These are phyloP conservation scores for Colletotrichum eremochloae DNA, from an alignment of 2,329 filamentous ascomycete species.

Conservation along the genomic window DNA sequence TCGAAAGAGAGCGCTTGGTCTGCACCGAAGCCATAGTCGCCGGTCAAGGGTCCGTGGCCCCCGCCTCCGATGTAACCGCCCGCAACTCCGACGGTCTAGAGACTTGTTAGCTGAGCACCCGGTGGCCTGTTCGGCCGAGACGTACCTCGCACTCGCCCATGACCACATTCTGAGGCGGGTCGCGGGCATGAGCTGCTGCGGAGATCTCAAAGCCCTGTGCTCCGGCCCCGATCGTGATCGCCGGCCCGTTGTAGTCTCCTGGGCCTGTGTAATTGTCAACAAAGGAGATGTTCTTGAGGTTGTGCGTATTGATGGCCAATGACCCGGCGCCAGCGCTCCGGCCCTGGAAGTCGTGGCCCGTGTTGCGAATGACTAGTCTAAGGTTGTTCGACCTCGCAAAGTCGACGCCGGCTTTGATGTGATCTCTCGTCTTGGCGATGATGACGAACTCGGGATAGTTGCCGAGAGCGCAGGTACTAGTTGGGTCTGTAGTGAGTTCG, in stretches of 20 bases:
- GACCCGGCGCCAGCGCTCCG: conserved; percentile 73
- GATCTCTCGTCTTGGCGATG: conserved; percentile 43
- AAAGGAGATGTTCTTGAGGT: conserved; percentile 62
- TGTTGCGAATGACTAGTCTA: conserved; percentile 68
- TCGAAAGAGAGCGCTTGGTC: conserved; percentile 64
- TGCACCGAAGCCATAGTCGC: conserved; percentile 58
- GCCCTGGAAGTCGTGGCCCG: conserved; percentile 70
- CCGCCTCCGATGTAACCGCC: conserved; percentile 74
- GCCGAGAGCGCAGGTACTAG: conserved; percentile 54
- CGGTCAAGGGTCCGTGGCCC: conserved; percentile 64
- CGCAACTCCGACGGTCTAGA: conserved; percentile 66
- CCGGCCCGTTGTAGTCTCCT: conserved; percentile 61
- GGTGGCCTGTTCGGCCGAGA: no score
- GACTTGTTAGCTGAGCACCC: not conserved
- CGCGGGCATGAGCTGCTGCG: conserved; percentile 54
- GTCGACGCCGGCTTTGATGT: conserved; percentile 51
- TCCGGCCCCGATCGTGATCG: conserved; percentile 68
- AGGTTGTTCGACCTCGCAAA: conserved; percentile 57
- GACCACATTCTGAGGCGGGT: conserved; percentile 59
- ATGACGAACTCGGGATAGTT: conserved; percentile 54
- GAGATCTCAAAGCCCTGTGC: conserved; percentile 62
- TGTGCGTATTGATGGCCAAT: conserved; percentile 69
- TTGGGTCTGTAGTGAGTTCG: conserved; percentile 51
- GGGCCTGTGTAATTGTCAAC: conserved; percentile 52
- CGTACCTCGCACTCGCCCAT: conserved; percentile 64